Percentiles rank a stretch among this genome's conserved stretches.
These are phyloP conservation scores for Cyphellophora attinorum DNA, from an alignment of 2,329 filamentous ascomycete species.

Conservation along the genomic window DNA sequence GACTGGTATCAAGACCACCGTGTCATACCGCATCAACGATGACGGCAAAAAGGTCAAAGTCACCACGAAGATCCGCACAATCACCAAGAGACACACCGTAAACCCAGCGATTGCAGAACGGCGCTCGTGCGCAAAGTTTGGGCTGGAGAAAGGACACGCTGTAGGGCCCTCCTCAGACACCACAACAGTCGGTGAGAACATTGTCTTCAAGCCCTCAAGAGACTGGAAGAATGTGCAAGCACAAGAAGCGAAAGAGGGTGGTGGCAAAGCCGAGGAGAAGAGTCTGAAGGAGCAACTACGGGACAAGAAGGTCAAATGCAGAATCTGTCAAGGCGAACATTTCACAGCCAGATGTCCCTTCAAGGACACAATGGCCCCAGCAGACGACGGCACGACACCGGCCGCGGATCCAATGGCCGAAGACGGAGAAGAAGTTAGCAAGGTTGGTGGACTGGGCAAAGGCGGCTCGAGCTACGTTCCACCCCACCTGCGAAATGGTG, in stretches of 20 bases:
- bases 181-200: conserved; percentile 93
- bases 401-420: conserved; percentile 28
- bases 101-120: conserved; percentile 96
- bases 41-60: conserved; percentile 94
- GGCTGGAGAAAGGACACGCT: conserved; percentile 74
- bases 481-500: conserved; percentile 72
- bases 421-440: conserved; percentile 33
- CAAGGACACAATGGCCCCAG: conserved; percentile 95
- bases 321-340: conserved; percentile 97
- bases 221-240: conserved; percentile 91
- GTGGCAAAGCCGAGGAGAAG: conserved; percentile 55
- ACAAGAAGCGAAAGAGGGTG: conserved; percentile 47
- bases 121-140: conserved; percentile 89
- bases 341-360: conserved; percentile 98
- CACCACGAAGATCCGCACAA: conserved; percentile 88
- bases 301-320: conserved; percentile 99
- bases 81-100: conserved; percentile 81
- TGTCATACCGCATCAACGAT: conserved; percentile 84
- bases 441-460: conserved; percentile 48
- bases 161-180: conserved; percentile 78
- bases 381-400: conserved; percentile 32
- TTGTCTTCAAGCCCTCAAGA: conserved; percentile 83
- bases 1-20: conserved; percentile 91
- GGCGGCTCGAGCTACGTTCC: conserved; percentile 85
- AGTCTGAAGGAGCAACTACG: conserved; percentile 63